Conservation (phyloP, 495 filamentous ascomycete species). For the Aspergillus cristatus region DNA sequence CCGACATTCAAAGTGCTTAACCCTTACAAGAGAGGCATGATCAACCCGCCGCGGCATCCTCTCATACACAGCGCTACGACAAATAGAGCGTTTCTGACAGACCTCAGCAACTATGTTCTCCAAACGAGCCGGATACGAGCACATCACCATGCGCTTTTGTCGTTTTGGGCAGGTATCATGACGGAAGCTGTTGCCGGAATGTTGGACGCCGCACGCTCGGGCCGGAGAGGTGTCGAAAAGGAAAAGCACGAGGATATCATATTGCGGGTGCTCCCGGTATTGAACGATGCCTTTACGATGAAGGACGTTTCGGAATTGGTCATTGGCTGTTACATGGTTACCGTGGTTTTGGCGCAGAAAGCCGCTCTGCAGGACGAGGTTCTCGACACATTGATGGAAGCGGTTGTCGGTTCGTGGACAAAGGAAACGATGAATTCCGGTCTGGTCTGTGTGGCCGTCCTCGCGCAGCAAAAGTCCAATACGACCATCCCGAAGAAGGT, state of each 20-base stretch:
- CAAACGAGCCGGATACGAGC: conserved; percentile 55
- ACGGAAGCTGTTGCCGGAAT: conserved; percentile 74
- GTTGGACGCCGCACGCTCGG: conserved; percentile 65
- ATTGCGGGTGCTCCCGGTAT: conserved; percentile 59
- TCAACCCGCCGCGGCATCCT: conserved; percentile 65
- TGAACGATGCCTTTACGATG: conserved; percentile 67
- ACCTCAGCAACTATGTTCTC: conserved; percentile 66
- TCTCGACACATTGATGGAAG: conserved; percentile 75
- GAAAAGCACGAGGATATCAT: conserved; percentile 73
- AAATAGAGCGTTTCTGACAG: conserved; percentile 57
- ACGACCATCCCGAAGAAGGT: conserved; percentile 52
- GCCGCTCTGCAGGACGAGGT: conserved; percentile 63
- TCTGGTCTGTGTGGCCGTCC: conserved; percentile 69
- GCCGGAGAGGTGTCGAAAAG: conserved; percentile 54
- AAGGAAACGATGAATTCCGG: conserved; percentile 59
- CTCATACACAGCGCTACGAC: conserved; percentile 72
- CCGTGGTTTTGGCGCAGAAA: conserved; percentile 76
- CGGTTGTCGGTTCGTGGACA: conserved; percentile 66
- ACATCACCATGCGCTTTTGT: conserved; percentile 64
- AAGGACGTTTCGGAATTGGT: conserved; percentile 65
- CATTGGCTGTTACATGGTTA: conserved; percentile 82
- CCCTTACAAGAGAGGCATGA: conserved; percentile 68
- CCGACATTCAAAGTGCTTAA: conserved; percentile 72
- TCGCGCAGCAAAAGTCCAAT: conserved; percentile 64
- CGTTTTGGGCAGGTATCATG: conserved; percentile 80